A percentile compares a stretch with the other conserved stretches of the same genome.
Conservation (phyloP, 108 stramenopile genomes). For the Licmophora abbreviata region DNA sequence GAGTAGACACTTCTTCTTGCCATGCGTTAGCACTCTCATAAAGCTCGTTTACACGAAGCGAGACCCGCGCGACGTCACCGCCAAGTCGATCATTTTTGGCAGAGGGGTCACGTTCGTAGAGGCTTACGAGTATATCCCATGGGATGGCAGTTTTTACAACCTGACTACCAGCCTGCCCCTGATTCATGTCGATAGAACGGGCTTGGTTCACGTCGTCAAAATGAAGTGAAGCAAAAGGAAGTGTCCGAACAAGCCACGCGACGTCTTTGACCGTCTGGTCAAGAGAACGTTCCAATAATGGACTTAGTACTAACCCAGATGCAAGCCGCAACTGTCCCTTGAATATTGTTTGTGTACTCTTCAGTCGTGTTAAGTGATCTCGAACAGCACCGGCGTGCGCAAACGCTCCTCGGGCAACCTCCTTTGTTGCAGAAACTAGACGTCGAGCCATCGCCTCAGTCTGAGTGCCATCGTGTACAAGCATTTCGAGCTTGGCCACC, state of each 20-base stretch:
- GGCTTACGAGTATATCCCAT: conserved; percentile 28
- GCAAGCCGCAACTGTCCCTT: conserved; percentile 16
- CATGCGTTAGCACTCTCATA: conserved; percentile 40
- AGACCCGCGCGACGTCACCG: conserved; percentile 41
- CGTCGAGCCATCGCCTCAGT: conserved; percentile 18
- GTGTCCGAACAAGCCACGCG: conserved; percentile 51
- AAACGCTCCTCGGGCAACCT: conserved; percentile 29
- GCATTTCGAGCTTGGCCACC: conserved; percentile 14
- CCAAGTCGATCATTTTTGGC: conserved; percentile 1
- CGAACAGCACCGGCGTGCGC: conserved; percentile 32
- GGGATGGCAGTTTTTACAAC: conserved; percentile 18
- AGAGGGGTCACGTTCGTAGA: conserved; percentile 27
- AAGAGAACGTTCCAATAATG: conserved; percentile 20
- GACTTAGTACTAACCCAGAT: conserved; percentile 19
- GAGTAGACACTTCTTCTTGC: conserved; percentile 34
- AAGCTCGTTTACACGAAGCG: conserved; percentile 40
- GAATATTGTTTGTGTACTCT: conserved; percentile 25
- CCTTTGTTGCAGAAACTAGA: conserved; percentile 19
- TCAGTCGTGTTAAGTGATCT: conserved; percentile 21
- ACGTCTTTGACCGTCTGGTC: conserved; percentile 32
- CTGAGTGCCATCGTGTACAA: conserved; percentile 39
- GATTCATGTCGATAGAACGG: neutral
- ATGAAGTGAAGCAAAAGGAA: conserved; percentile 23
- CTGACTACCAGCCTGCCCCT: conserved; percentile 10
- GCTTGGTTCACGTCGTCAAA: conserved; percentile 16